These are phyloP conservation scores for Xylaria sp. DNA, from an alignment of 2,329 filamentous ascomycete species.

Conservation along the genomic window DNA sequence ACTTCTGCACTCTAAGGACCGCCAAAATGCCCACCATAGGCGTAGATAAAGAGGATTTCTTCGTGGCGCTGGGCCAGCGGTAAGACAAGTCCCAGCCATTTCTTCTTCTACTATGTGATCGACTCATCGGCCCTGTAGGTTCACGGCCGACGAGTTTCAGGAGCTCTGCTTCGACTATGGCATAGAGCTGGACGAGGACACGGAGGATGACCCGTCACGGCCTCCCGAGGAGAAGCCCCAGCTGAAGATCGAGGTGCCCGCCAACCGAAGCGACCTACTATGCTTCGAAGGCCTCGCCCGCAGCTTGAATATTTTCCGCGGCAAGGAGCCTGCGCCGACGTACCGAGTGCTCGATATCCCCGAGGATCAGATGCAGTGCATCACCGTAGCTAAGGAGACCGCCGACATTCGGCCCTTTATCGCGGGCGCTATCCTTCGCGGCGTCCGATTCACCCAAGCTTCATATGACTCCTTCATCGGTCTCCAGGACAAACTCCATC, in stretches of 20 bases:
- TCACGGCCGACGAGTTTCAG: slow-evolving; percentile 95
- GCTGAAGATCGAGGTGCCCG: slow-evolving; percentile 40
- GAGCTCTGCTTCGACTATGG: slow-evolving; percentile 98
- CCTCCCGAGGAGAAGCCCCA: slow-evolving; percentile 37
- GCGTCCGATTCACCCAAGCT: slow-evolving; percentile 90
- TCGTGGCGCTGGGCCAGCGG: slow-evolving; percentile 89
- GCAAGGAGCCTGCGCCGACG: slow-evolving; percentile 78
- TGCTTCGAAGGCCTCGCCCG: slow-evolving; percentile 41
- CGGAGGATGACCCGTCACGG: slow-evolving; percentile 72
- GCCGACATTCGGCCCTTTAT: slow-evolving; percentile 85
- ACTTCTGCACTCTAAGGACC: slow-evolving; percentile 17
- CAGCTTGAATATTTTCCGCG: slow-evolving; percentile 66
- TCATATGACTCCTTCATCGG: slow-evolving; percentile 97
- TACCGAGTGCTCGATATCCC: slow-evolving; percentile 80
- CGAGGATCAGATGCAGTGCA: slow-evolving; percentile 78
- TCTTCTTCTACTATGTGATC: slow-evolving; percentile 36
- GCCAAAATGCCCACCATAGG: slow-evolving; percentile 90
- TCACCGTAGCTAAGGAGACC: slow-evolving; percentile 82
- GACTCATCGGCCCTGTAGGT: slow-evolving; percentile 60
- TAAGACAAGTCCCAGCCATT: slow-evolving; percentile 55
- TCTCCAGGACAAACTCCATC: slow-evolving; percentile 97
- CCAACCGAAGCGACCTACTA: slow-evolving; percentile 39
- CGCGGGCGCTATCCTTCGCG: slow-evolving; percentile 87
- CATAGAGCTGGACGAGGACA: slow-evolving; percentile 98
- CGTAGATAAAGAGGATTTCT: slow-evolving; percentile 96